These are phyloP conservation scores for Alternaria sp. DNA, from an alignment of 2,329 filamentous ascomycete species.

Conservation along the genomic window DNA sequence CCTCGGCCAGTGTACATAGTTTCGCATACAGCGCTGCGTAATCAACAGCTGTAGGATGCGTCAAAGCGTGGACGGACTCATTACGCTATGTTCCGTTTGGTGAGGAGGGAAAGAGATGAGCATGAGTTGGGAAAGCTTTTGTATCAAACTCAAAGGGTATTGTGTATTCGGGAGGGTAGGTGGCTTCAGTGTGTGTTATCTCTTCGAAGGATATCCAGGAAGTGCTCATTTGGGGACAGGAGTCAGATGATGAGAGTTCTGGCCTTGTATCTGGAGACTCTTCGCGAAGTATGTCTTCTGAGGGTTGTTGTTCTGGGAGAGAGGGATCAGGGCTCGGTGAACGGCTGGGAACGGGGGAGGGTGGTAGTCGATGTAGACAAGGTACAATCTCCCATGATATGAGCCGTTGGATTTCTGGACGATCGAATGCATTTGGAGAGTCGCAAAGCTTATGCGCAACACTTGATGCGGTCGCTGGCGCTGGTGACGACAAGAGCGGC, in stretches of 20 bases:
- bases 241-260: neutral
- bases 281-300: neutral
- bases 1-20: neutral
- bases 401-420: neutral
- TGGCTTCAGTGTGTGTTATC: neutral
- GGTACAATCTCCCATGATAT: neutral
- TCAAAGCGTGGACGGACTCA: neutral
- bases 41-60: neutral
- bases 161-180: neutral
- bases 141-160: neutral
- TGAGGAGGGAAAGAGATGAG: constrained; percentile 13
- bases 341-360: neutral
- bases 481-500: neutral
- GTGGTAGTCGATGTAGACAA: neutral
- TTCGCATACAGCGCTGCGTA: neutral
- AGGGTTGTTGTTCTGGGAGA: neutral
- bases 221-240: neutral
- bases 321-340: neutral
- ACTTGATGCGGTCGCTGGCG: neutral
- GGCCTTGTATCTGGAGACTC: neutral
- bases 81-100: constrained; percentile 15
- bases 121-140: constrained; percentile 12
- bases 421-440: neutral
- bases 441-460: neutral
- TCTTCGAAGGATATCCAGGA: neutral